Base-by-base conservation (phyloP, 352 stramenopile species). In the Pythium monospermum region DNA sequence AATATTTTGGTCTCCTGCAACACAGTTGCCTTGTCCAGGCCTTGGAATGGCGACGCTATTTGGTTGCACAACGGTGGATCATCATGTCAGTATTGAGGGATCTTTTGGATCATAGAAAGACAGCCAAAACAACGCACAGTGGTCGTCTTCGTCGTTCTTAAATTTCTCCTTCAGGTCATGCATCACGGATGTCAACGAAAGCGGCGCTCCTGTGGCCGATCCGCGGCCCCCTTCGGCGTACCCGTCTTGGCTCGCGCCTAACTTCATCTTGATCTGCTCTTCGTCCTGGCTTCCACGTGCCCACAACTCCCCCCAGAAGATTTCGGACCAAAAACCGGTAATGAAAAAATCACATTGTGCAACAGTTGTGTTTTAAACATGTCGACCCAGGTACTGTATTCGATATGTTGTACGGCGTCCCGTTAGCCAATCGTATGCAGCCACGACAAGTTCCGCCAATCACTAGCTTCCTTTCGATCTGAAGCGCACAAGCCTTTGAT, bases 1-100 rank as follows among this genome's bases (percentile, higher is more conserved):
- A 99, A 99, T 57, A 98, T 97, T 59, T 98, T 95, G 51, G 88
- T 97, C 67, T 99, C 96, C 76, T 99, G 96, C 48, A 99, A 79
- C 38, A 98, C 94, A 4, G 84, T 97, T 10, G 91, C 88, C 70
- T 98, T 98, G 66, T 98, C 92, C 48, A 99, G 68, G 12, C 92
- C 85, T 58, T 95, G 81, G 75, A 97, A 99, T 4, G 94, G 92
- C 26, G 87, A 97, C 28, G 77, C 89, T 94, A 53, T 27, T 33
- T 22, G 44, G n/a, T n/a, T 16, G 18, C 21, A 39, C 36, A 10
- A 25, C 43, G 43, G 8, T 11, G 39, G 1, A 51, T 38, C 35
- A 15, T n/a, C 36, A 42, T 43, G 16, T n/a, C 58, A 39, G 42
- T n/a, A n/a, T n/a, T n/a, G n/a, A n/a, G n/a, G n/a, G n/a, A n/a